Evolutionary conservation across 768 basidiomycete genomes (phyloP).

Genomic region (Phanerodontia chrysosporium): DNA sequence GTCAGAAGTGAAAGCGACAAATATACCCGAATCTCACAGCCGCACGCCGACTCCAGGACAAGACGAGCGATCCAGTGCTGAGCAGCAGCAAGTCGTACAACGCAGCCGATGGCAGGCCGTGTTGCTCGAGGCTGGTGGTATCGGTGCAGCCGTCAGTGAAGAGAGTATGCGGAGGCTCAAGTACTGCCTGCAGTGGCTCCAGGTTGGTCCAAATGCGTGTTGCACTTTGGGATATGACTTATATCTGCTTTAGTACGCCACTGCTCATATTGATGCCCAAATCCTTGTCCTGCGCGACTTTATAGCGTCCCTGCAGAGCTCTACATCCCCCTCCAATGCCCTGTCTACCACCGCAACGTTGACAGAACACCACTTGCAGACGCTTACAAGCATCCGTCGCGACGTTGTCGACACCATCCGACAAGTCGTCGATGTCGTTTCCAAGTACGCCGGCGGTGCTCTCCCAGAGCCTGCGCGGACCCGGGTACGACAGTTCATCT

Average conservation of each 20-base stretch:
- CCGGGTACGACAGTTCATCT: constrained; percentile 71
- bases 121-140: constrained; percentile 80
- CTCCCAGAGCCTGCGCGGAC: constrained; percentile 80
- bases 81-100: constrained; percentile 50
- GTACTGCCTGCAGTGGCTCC: constrained; percentile 86
- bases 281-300: constrained; percentile 82
- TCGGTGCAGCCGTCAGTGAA: constrained; percentile 85
- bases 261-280: constrained; percentile 81
- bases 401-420: constrained; percentile 89
- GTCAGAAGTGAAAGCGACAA: not conserved
- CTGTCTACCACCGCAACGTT: constrained; percentile 28
- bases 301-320: constrained; percentile 59
- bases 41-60: constrained; percentile 8
- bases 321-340: constrained; percentile 32
- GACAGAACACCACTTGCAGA: constrained; percentile 48
- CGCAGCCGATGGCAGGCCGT: constrained; percentile 86
- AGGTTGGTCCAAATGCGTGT: constrained; percentile 37
- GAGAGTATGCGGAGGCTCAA: constrained; percentile 84
- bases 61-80: constrained; percentile 15
- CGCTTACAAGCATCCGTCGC: constrained; percentile 67
- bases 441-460: constrained; percentile 80
- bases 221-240: not conserved
- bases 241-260: constrained; percentile 61
- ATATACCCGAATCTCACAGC: constrained; percentile 7
- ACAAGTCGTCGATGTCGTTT: constrained; percentile 84